phyloP scores from a whole-genome alignment of 1,284 basidiomycete species.

The Rhodotorula sp. region DNA sequence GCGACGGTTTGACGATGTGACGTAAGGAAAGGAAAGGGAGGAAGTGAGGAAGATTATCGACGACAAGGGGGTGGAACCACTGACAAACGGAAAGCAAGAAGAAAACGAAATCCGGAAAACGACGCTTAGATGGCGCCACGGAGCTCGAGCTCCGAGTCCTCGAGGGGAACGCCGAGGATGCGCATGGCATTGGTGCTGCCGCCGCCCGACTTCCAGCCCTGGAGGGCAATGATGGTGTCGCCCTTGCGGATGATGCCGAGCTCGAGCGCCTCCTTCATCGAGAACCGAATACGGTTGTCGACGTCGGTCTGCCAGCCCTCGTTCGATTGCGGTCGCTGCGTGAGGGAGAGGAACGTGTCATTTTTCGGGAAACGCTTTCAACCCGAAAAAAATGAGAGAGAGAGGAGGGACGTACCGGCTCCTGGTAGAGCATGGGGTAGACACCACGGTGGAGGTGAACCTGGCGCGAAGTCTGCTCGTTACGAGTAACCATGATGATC shows the following conservation, averaged over 20 bases:
- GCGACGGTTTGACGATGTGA: too few species aligned
- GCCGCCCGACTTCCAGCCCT: slow-evolving; percentile 97
- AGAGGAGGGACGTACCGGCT: neutral
- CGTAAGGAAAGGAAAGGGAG: too few species aligned
- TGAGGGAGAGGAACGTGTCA: neutral
- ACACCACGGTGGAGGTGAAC: slow-evolving; percentile 95
- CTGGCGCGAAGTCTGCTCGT: slow-evolving; percentile 94
- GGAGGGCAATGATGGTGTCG: slow-evolving; percentile 88
- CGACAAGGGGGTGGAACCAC: too few species aligned
- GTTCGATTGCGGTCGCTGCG: slow-evolving; percentile 59
- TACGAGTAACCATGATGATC: slow-evolving; percentile 95
- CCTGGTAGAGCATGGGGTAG: slow-evolving; percentile 76
- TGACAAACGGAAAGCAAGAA: too few species aligned
- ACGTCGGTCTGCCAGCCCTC: slow-evolving; percentile 98
- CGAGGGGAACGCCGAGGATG: slow-evolving; percentile 33
- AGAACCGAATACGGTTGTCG: slow-evolving; percentile 74
- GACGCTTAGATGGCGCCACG: slow-evolving; percentile 21
- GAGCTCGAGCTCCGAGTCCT: slow-evolving; percentile 31
- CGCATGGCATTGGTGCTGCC: slow-evolving; percentile 65
- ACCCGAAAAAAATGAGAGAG: too few species aligned
- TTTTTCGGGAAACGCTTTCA: neutral
- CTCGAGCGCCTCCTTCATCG: slow-evolving; percentile 68
- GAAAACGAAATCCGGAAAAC: too few species aligned
- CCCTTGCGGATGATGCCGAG: slow-evolving; percentile 88
- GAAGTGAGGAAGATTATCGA: too few species aligned